Conservation (phyloP, 306 rosid species). For the Glycine latifolia region DNA sequence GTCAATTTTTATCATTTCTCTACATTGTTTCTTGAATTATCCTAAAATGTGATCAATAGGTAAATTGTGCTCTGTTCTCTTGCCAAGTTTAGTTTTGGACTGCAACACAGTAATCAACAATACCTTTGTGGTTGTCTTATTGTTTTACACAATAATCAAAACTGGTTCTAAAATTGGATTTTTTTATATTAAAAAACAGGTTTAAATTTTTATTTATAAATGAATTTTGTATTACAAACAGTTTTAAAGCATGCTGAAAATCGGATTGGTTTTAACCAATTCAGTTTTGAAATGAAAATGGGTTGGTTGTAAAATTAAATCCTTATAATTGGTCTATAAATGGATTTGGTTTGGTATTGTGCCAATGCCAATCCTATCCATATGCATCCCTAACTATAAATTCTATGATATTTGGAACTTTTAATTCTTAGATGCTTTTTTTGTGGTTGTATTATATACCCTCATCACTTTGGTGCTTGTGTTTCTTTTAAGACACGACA, state of each 20-base stretch:
- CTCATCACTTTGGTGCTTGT: background rate
- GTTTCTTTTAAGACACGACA: background rate
- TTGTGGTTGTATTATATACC: background rate
- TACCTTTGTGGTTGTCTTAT: background rate
- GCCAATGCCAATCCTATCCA: background rate
- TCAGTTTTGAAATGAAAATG: background rate
- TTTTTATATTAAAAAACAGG: background rate
- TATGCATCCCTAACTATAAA: background rate
- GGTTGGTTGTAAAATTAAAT: background rate
- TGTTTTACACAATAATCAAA: background rate
- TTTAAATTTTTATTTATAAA: background rate
- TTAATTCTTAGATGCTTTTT: background rate
- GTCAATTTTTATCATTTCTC: background rate
- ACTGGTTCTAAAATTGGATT: background rate
- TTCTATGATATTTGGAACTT: background rate
- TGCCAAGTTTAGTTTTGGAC: conserved; percentile 27
- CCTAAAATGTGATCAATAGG: background rate
- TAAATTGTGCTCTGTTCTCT: background rate
- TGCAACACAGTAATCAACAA: background rate
- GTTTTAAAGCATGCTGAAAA: background rate
- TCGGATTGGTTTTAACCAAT: background rate
- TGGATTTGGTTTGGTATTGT: background rate
- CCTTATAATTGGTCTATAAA: background rate
- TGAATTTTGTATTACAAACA: background rate
- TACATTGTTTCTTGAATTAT: background rate